Base-by-base conservation (phyloP, 805 yeast species). In the Brettanomyces sp. region DNA sequence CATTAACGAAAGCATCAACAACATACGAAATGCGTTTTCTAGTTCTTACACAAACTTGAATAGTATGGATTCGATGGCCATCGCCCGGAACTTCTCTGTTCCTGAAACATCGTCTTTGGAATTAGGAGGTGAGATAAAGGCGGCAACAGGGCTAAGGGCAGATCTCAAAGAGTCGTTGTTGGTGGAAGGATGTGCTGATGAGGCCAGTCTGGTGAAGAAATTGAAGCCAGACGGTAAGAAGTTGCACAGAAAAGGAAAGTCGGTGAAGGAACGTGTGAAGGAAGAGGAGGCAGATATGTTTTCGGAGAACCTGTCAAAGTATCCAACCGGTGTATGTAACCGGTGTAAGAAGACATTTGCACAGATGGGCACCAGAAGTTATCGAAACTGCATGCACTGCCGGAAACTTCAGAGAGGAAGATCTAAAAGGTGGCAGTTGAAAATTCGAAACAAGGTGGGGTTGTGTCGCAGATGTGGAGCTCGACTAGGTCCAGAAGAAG, bases 391-490 rank as follows among this genome's bases (percentile, higher is more conserved):
- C 56, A 72, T 73, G 30, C 85, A 79, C 55, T 81, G 87, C 56
- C 70, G 86, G 35, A 80, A 74, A 43, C 60, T 78, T 42, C 87
- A 81, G 57, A 62, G 86, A 43, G 78, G 77, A 56, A 62, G 86
- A 49, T 73, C 80, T 4, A 64, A 81, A 49, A 65, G 83, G 50
- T 81, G 86, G 86, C 85, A 80, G 55, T 64, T 67, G 56, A 73
- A 73, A 50, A 79, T 83, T 4, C 78, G 76, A 52, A 72, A 70
- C 51, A 80, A 76, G 51, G 69, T 66, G 28, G 85, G 85, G 7
- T 82, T 77, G 4, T 80, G 87, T 55, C 68, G 83, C 44, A 63
- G 87, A 43, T 80, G 87, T 64, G 86, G 85, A 8, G 59, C 68
- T 7, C 66, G 63, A 7, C 75, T 80, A 33, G 76, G 82, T 0